A percentile compares a stretch with the other conserved stretches of the same genome.
Conservation (phyloP, 495 filamentous ascomycete genomes). For the Talaromyces nanjingensis region DNA sequence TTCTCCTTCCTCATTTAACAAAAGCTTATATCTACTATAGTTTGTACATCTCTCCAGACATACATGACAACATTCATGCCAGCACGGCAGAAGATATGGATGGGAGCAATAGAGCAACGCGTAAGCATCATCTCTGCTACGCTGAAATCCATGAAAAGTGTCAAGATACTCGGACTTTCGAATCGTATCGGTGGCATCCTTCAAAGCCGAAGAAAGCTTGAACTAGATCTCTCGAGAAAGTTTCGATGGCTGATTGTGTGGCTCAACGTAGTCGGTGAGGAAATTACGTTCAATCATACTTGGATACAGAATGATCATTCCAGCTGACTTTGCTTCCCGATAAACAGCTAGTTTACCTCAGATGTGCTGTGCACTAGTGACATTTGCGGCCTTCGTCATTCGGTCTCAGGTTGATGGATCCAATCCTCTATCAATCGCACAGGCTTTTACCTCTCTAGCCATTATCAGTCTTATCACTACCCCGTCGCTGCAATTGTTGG, state of each 20-base stretch:
- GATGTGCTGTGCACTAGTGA: constrained; percentile 44
- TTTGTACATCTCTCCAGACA: constrained; percentile 16
- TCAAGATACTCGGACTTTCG: constrained; percentile 57
- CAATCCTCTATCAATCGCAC: constrained; percentile 38
- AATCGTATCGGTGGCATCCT: constrained; percentile 23
- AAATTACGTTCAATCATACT: background rate
- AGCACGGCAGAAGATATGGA: constrained; percentile 37
- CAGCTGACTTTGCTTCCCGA: background rate
- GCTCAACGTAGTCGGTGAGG: constrained; percentile 3
- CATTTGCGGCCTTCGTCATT: constrained; percentile 42
- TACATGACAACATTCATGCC: constrained; percentile 14
- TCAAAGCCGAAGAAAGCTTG: constrained; percentile 31
- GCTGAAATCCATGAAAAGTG: constrained; percentile 46
- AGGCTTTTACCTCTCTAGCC: constrained; percentile 52
- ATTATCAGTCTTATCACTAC: constrained; percentile 51
- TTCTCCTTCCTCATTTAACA: constrained; percentile 13
- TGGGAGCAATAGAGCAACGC: constrained; percentile 44
- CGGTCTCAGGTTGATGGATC: constrained; percentile 36
- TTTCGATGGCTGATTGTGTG: constrained; percentile 28
- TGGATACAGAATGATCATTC: background rate
- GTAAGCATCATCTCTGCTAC: constrained; percentile 43
- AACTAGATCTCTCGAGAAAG: constrained; percentile 34
- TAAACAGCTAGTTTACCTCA: constrained; percentile 26
- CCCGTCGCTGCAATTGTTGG: constrained; percentile 37
- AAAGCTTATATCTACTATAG: constrained; percentile 22